Evolutionary conservation across 129 eudicot genomes (phyloP), one percentile per base, ranked within the genome.

Genomic region (Pseudognaphalium luteoalbum): DNA sequence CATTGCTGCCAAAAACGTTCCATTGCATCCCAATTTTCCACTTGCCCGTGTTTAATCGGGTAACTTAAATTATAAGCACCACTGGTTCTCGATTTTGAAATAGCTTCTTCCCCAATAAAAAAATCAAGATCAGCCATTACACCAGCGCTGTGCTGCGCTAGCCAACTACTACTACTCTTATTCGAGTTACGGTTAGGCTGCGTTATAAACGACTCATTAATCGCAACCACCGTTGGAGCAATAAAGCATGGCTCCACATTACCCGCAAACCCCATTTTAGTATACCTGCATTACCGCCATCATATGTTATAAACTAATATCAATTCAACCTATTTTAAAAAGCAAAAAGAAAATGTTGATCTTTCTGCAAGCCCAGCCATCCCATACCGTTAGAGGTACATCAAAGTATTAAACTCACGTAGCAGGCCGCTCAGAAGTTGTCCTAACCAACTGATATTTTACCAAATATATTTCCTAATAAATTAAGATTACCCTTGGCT

Each of bases 111-210:
- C 30, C 99, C 99, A 19, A 94, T 91, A 62, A 59, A 88, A 65
- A 91, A 94, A 83, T 94, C 99, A 75, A 94, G 96, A 91, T 94
- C 99, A 44, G 99, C 99, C 99, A 94, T 88, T n/a, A 94, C 97
- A 52, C 99, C 97, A 1, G 99, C 99, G 66, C 85, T 91, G 59
- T 94, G 91, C 66, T 91, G 96, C 34, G 96, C 85, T 47, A 87
- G 25, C 99, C 91, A 89, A 75, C 89, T 94, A 79, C 88, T 88
- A 50, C 77, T 80, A 20, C 84, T 78, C 83, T 94, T 94, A 7
- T 64, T 73, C 20, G 92, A 85, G 65, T 73, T 72, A n/a, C 96
- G 87, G 8, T 61, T 74, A 0, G 87, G 85, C 76, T 91, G 97
- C 78, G 89, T 91, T 20, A 94, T 63, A 33, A 94, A 94, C 0